Evolutionary conservation across 2,329 filamentous ascomycete species (phyloP).

Genomic region (Huntiella moniliformis): DNA sequence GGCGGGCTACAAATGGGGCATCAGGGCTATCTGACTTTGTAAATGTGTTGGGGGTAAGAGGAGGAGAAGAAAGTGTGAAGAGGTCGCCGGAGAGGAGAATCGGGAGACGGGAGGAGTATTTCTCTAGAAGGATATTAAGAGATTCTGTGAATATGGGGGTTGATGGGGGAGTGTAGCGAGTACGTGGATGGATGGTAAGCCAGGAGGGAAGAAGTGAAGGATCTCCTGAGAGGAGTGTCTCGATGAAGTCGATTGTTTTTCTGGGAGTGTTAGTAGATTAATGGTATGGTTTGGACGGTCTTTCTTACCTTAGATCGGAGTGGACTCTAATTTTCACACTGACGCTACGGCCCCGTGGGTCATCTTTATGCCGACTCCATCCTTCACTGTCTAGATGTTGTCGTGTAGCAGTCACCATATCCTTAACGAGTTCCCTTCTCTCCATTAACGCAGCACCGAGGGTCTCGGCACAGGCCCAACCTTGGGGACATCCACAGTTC

Average conservation of each 20-base stretch:
- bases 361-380: conserved; percentile 29
- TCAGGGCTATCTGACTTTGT: conserved; percentile 16
- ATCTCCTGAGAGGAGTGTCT: conserved; percentile 37
- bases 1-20: conserved; percentile 15
- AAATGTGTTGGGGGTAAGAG: conserved; percentile 16
- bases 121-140: conserved; percentile 34
- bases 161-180: conserved; percentile 39
- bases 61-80: conserved; percentile 35
- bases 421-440: conserved; percentile 41
- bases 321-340: conserved; percentile 56
- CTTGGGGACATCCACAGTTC: conserved; percentile 57
- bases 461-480: conserved; percentile 50
- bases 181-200: conserved; percentile 52
- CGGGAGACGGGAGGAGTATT: conserved; percentile 35
- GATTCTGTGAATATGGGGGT: conserved; percentile 43
- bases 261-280: conserved; percentile 15
- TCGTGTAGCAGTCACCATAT: conserved; percentile 43
- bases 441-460: conserved; percentile 54
- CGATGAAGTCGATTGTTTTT: conserved; percentile 42
- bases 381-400: conserved; percentile 30
- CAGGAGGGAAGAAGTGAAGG: conserved; percentile 37
- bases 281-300: not conserved
- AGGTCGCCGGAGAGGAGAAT: conserved; percentile 52
- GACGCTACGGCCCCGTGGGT: conserved; percentile 33
- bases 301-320: conserved; percentile 34